Evolutionary conservation across 1,284 basidiomycete genomes (phyloP), one percentile per base, ranked within the genome.

Genomic region (Cerrena zonata): DNA sequence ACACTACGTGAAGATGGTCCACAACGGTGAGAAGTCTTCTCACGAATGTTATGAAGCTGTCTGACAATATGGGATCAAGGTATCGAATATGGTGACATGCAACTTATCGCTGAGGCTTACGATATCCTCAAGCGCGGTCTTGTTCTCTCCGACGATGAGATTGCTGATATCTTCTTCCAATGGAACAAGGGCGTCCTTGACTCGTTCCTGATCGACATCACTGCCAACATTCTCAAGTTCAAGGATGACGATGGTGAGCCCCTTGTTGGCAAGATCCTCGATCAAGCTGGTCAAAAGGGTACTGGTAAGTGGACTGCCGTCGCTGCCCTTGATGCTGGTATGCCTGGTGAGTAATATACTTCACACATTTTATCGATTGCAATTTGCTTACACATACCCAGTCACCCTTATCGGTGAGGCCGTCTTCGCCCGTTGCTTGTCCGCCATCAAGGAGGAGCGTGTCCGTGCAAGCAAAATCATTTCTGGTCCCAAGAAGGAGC

Each of bases 71-170:
- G 51, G 47, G 37, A 40, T 24, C 45, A 53, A 90, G 88, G 93
- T 78, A 97, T 97, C 71, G 94, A 97, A 73, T 99, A 99, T 73
- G 96, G 96, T 73, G 96, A 99, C 77, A 99, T 99, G 96, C 96
- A 99, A 74, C 79, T 99, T 68, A 99, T 99, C 64, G 91, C 93
- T 60, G 96, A 99, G 75, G 93, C 90, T 18, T 97, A 96, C 70
- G 94, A 98, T 70, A 97, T 99, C 71, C 86, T 99, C 68, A 96
- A 95, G 72, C 90, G 92, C 62, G 96, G 95, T 61, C 86, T 99
- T 62, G 91, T 87, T 58, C 78, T 96, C 56, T 53, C 68, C 37
- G 90, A 93, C 64, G 76, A 78, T 57, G 94, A 97, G 72, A 95
- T 96, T 60, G 88, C 92, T 53, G 84, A 86, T 56, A 90, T 93